Evolutionary conservation across 2,329 filamentous ascomycete genomes (phyloP).

Genomic region (Dothistroma septosporum): DNA sequence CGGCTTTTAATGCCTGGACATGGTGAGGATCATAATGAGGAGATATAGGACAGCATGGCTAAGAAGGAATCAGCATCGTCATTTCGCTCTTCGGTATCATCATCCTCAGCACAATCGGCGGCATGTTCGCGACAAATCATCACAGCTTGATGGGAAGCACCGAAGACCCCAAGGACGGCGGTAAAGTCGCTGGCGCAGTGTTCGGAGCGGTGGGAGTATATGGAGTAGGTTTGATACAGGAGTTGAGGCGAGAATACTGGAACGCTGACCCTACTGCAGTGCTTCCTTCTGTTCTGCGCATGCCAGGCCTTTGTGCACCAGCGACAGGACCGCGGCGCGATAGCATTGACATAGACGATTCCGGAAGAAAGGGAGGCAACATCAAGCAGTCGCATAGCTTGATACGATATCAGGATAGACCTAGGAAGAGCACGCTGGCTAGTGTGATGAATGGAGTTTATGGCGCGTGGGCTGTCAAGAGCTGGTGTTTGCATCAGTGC

Average conservation of each 20-base stretch:
- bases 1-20: conserved; percentile 88
- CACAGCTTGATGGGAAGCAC: conserved; percentile 77
- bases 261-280: conserved; percentile 46
- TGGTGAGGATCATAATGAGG: conserved; percentile 57
- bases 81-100: conserved; percentile 62
- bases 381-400: not conserved
- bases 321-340: conserved; percentile 54
- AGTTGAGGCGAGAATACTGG: not conserved
- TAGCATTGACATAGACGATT: not conserved
- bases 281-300: conserved; percentile 86
- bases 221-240: conserved; percentile 57
- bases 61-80: conserved; percentile 56
- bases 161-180: conserved; percentile 60
- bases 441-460: not conserved
- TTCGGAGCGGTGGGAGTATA: conserved; percentile 89
- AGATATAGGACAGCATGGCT: not conserved
- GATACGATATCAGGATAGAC: not conserved
- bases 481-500: not conserved
- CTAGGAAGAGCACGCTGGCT: not conserved
- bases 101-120: conserved; percentile 61
- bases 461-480: not conserved
- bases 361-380: not conserved
- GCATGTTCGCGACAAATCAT: conserved; percentile 71
- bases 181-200: conserved; percentile 75
- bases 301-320: conserved; percentile 83